A percentile compares a stretch with the other conserved stretches of the same genome.
phyloP scores from a whole-genome alignment of 768 basidiomycete species.

The Lactarius sanguifluus region DNA sequence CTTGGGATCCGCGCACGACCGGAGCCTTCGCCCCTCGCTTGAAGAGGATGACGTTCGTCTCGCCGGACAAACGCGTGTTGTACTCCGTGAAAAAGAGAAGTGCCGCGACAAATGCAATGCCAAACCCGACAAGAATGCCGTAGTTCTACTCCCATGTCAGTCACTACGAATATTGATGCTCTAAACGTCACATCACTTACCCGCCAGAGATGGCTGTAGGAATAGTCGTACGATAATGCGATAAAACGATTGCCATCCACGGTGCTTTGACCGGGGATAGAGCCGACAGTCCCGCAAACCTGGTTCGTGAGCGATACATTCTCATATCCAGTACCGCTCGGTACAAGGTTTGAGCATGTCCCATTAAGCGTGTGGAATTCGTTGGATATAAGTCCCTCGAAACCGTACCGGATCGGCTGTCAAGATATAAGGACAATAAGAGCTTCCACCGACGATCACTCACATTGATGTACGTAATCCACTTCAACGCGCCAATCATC shows the following conservation, averaged over 20 bases:
- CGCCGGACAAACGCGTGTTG: conserved; percentile 41
- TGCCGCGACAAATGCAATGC: conserved; percentile 53
- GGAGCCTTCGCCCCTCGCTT: conserved; percentile 51
- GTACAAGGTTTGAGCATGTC: conserved; percentile 56
- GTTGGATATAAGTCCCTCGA: conserved; percentile 74
- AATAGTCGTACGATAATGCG: conserved; percentile 43
- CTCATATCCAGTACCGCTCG: conserved; percentile 63
- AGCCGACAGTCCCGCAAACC: conserved; percentile 72
- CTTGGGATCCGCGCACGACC: conserved; percentile 16
- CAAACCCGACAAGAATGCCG: conserved; percentile 70
- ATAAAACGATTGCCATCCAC: conserved; percentile 66
- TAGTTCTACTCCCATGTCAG: conserved; percentile 46
- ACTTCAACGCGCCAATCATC: conserved; percentile 68
- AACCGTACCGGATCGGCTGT: conserved; percentile 68
- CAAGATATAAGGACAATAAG: conserved; percentile 31
- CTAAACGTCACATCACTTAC: conserved; percentile 33
- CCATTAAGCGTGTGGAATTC: conserved; percentile 76
- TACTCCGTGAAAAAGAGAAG: conserved; percentile 62
- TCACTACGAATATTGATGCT: neutral
- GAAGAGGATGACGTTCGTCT: conserved; percentile 56
- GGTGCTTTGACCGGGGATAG: conserved; percentile 53
- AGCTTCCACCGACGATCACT: conserved; percentile 23
- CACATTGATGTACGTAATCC: conserved; percentile 66
- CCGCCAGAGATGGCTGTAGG: conserved; percentile 50
- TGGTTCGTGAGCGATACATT: conserved; percentile 59